Evolutionary conservation across 1,284 basidiomycete species (phyloP).

Genomic region (Ceratorhiza oryzae-sativae): DNA sequence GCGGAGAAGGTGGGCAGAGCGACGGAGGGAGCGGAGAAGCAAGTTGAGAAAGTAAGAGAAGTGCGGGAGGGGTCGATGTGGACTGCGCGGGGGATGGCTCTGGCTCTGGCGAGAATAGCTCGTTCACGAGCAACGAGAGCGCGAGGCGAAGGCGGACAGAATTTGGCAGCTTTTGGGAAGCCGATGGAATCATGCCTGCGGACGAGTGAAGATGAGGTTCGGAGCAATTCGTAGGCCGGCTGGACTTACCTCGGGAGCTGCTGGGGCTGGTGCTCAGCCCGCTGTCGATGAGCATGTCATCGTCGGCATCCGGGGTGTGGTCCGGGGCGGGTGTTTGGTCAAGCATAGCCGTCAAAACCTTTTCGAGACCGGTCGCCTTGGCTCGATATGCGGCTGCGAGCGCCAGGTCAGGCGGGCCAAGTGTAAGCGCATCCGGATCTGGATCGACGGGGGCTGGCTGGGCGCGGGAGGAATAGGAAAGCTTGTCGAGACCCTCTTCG

Average conservation of each 20-base stretch:
- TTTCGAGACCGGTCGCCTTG: slow-evolving; percentile 78
- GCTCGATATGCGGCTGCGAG: slow-evolving; percentile 68
- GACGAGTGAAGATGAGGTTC: neutral
- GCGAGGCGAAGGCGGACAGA: slow-evolving; percentile 78
- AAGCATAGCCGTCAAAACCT: slow-evolving; percentile 78
- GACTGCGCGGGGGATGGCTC: slow-evolving; percentile 6
- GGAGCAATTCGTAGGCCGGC: slow-evolving; percentile 49
- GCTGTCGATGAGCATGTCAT: slow-evolving; percentile 43
- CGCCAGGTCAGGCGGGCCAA: slow-evolving; percentile 49
- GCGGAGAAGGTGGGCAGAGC: neutral
- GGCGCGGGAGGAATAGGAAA: slow-evolving; percentile 14
- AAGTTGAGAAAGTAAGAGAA: slow-evolving; percentile 20
- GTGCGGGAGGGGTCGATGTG: slow-evolving; percentile 34
- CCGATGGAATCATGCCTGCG: slow-evolving; percentile 45
- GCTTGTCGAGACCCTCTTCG: slow-evolving; percentile 33
- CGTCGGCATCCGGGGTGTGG: slow-evolving; percentile 60
- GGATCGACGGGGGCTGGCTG: slow-evolving; percentile 50
- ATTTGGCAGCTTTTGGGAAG: slow-evolving; percentile 73
- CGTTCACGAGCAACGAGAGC: slow-evolving; percentile 74
- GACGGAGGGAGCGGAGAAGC: slow-evolving; percentile 3
- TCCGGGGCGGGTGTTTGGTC: slow-evolving; percentile 67
- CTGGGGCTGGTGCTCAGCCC: slow-evolving; percentile 52
- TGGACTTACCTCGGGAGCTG: slow-evolving; percentile 53
- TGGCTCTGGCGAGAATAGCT: slow-evolving; percentile 64
- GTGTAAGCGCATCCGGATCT: slow-evolving; percentile 66